Base-by-base conservation (phyloP, 768 basidiomycete genomes). In the Trametes cubensis region DNA sequence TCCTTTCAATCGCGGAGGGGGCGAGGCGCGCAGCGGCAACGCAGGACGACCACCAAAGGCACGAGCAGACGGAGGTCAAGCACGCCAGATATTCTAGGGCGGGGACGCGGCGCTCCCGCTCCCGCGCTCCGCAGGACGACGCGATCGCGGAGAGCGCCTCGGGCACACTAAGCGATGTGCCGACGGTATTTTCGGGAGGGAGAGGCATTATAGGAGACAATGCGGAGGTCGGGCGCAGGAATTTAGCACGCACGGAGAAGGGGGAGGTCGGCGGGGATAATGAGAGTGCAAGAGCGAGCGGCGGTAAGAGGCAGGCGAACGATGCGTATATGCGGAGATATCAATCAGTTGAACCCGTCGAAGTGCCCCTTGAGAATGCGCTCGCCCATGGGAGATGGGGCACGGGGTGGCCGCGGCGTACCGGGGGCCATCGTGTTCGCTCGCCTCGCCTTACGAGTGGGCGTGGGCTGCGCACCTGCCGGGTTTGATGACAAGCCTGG, bases 361-460 rank as follows among this genome's bases (percentile, higher is more conserved):
- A 94, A 94, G 69, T 94, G 92, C 10, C 92, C 92, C 79, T 91
- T 94, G 67, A 94, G 82, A 62, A 94, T 93, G 61, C 92, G 81
- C 76, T 94, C 92, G 65, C 92, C 93, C 92, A 93, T 94, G 6
- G 92, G 92, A 41, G 90, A 92, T 20, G 91, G 92, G 3, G 89
- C 90, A 21, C 77, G 73, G 7, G 71, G 72, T 10, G 66, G 79
- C 58, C 83, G 85, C 11, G 81, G 81, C 52, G 81, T 81, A 15
- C 80, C 77, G 50, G 73, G 70, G 45, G 80, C 81, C 10, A 71
- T 62, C 56, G 87, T 71, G 20, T 87, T 88, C 4, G 87, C 83
- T n/a, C 87, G 82, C 20, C 89, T 86, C 73, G 75, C 55, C 72
- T 76, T 65, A 67, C 75, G 60, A 61, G 69, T 42, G n/a, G 66